Evolutionary conservation across 345 rosid genomes (phyloP).

Genomic region (Moricandia arvensis): DNA sequence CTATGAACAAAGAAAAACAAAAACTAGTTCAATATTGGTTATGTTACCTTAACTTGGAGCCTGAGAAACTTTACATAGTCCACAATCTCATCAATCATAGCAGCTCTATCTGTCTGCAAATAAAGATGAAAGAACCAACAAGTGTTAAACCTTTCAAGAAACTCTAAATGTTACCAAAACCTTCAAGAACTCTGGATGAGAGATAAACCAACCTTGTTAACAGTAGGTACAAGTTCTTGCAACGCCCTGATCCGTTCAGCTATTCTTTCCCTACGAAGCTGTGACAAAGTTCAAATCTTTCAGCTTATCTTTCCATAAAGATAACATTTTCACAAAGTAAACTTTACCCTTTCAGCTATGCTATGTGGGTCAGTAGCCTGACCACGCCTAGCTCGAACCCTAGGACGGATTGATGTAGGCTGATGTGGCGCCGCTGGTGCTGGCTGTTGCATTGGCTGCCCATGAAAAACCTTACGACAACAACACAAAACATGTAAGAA

Average conservation of each 20-base stretch:
- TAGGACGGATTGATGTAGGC: slow-evolving; percentile 82
- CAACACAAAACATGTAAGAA: slow-evolving; percentile 10
- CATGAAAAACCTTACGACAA: slow-evolving; percentile 72
- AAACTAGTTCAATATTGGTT: not conserved
- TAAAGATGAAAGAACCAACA: not conserved
- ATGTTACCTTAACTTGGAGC: slow-evolving; percentile 94
- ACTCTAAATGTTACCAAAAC: not conserved
- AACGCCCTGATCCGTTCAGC: slow-evolving; percentile 96
- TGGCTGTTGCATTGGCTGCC: slow-evolving; percentile 75
- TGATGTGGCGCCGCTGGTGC: slow-evolving; percentile 79
- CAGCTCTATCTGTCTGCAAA: slow-evolving; percentile 89
- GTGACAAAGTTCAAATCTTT: slow-evolving; percentile 31
- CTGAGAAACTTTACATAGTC: slow-evolving; percentile 98
- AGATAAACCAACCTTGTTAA: slow-evolving; percentile 69
- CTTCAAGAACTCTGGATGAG: not conserved
- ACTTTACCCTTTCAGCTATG: slow-evolving; percentile 92
- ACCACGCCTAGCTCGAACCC: slow-evolving; percentile 98
- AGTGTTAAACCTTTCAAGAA: slow-evolving; percentile 9
- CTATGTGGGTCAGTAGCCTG: slow-evolving; percentile 99
- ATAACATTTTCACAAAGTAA: not conserved
- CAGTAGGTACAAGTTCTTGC: slow-evolving; percentile 98
- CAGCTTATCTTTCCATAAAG: not conserved
- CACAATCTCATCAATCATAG: slow-evolving; percentile 98
- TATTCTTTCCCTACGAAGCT: slow-evolving; percentile 96
- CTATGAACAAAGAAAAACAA: slow-evolving; percentile 4